Percentiles rank a stretch among this genome's conserved stretches.
phyloP scores from a whole-genome alignment of 331 rosid genomes.

The Acacia pycnantha region DNA sequence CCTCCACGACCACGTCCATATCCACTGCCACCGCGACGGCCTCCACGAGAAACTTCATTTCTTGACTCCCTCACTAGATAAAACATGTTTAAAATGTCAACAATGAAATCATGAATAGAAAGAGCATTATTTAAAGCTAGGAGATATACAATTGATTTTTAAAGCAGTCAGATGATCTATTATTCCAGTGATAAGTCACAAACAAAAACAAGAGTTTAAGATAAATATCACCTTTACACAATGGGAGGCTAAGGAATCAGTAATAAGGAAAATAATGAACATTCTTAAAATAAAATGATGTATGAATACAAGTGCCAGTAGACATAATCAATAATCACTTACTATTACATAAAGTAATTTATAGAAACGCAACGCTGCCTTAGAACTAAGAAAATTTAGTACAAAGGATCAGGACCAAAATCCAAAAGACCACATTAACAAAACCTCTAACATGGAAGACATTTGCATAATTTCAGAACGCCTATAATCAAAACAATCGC shows the following conservation, averaged over 20 bases:
- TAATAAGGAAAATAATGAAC: neutral
- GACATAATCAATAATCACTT: neutral
- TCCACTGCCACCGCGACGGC: constrained; percentile 69
- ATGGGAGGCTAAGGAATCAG: neutral
- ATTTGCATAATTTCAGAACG: neutral
- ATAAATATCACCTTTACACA: neutral
- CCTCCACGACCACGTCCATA: constrained; percentile 66
- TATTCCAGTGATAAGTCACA: neutral
- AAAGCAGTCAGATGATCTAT: neutral
- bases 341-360: neutral
- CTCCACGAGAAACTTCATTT: constrained; percentile 60
- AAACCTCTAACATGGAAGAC: neutral
- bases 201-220: neutral
- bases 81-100: neutral
- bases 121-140: neutral
- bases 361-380: neutral
- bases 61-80: constrained; percentile 64
- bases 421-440: neutral
- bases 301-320: neutral
- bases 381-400: neutral
- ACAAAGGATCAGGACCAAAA: neutral
- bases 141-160: neutral
- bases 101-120: neutral
- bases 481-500: neutral
- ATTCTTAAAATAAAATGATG: neutral